phyloP scores from a whole-genome alignment of 495 filamentous ascomycete genomes.

The Lasiosphaeria miniovina region DNA sequence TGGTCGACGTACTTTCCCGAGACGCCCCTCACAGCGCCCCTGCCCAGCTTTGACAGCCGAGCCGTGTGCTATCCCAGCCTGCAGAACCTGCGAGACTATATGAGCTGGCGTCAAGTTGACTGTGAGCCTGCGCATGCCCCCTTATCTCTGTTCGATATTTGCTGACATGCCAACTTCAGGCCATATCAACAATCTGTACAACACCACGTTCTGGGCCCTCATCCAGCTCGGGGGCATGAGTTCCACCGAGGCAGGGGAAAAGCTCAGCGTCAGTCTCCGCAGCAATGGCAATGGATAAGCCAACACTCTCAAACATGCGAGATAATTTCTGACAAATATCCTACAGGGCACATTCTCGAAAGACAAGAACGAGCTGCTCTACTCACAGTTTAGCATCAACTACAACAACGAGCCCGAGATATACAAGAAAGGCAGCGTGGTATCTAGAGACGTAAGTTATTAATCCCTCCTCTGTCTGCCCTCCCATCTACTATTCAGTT shows the following conservation, averaged over 20 bases:
- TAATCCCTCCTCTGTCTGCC: background rate
- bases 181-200: constrained; percentile 98
- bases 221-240: constrained; percentile 73
- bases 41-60: constrained; percentile 89
- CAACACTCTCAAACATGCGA: background rate
- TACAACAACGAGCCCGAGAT: constrained; percentile 95
- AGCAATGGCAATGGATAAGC: background rate
- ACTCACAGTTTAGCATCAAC: constrained; percentile 84
- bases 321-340: background rate
- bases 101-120: constrained; percentile 96
- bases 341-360: constrained; percentile 71
- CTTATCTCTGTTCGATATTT: background rate
- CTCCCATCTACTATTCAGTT: background rate
- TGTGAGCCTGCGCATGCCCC: constrained; percentile 54
- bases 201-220: constrained; percentile 93
- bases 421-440: constrained; percentile 86
- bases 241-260: constrained; percentile 72
- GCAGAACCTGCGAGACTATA: constrained; percentile 82
- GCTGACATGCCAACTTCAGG: constrained; percentile 44
- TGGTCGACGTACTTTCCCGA: constrained; percentile 77
- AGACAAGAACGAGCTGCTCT: constrained; percentile 96
- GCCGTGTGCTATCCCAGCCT: constrained; percentile 82
- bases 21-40: constrained; percentile 61
- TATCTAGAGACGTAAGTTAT: constrained; percentile 73
- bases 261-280: constrained; percentile 57